These are phyloP conservation scores for Croton setiger DNA, from an alignment of 441 rosid genomes.

Conservation along the genomic window DNA sequence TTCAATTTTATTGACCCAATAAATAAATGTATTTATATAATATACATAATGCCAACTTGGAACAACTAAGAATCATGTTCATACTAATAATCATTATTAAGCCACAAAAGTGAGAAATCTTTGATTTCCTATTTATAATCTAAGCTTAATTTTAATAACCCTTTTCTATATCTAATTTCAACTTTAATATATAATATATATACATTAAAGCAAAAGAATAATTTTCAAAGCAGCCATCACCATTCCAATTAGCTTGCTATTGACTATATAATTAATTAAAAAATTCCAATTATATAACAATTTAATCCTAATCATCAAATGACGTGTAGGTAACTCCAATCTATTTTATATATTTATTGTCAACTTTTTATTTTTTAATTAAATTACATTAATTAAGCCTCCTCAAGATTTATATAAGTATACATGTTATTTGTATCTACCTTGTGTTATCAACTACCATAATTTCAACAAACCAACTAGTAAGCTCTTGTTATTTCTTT, in stretches of 20 bases:
- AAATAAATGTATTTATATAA: too few species aligned
- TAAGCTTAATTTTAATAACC: neutral
- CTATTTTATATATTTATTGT: too few species aligned
- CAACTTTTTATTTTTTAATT: too few species aligned
- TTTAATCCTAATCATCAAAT: neutral
- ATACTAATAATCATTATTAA: neutral
- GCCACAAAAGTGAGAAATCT: neutral
- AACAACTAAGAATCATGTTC: neutral
- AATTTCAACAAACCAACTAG: neutral
- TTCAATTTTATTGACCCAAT: too few species aligned
- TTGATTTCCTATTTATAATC: conserved; percentile 4
- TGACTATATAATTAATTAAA: too few species aligned
- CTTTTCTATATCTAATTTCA: neutral
- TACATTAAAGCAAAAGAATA: neutral
- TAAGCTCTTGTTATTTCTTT: neutral
- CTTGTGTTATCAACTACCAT: neutral
- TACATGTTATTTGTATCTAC: too few species aligned
- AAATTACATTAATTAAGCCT: too few species aligned
- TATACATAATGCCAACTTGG: too few species aligned
- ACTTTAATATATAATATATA: too few species aligned
- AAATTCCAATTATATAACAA: neutral
- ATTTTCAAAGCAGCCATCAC: neutral
- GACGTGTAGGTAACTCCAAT: conserved; percentile 22
- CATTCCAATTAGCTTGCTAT: neutral
- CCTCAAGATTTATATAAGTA: too few species aligned